Evolutionary conservation across 2,329 filamentous ascomycete species (phyloP), one percentile per base, ranked within the genome.

Genomic region (Colletotrichum lini): DNA sequence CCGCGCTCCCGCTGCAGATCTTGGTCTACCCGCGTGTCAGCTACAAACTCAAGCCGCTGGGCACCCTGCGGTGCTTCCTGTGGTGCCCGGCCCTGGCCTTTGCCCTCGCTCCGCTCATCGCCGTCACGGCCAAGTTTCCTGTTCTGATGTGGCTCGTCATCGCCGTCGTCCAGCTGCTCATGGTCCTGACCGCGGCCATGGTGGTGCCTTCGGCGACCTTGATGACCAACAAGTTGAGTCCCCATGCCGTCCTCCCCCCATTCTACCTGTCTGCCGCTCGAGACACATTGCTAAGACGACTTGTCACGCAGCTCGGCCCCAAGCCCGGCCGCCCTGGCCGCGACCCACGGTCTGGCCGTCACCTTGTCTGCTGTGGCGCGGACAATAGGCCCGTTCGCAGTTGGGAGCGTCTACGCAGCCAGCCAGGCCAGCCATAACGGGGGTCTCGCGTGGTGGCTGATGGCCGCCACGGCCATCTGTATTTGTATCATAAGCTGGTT

Each of bases 141-240:
- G 9, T 52, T 30, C 35, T 63, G 0, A 63, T 63, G 35, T 63
- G 47, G 60, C 45, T 50, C 15, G n/a, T 63, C 21, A 63, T 63
- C n/a, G 7, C 23, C 12, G 35, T 44, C 2, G n/a, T 53, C 45
- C 60, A 63, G 47, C 60, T 63, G n/a, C 47, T 63, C 2, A 52
- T 63, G 47, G 60, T 63, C n/a, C n/a, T 63, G 7, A 42, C 35
- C 35, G 16, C 60, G 35, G 60, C 60, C 47, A 63, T 63, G 47
- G 60, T 63, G 47, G 60, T 63, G 35, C 60, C 60, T 12, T 63
- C 35, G 3, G 47, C 47, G 30, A 63, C 60, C 35, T 18, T 63
- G 9, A 40, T 63, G 12, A 44, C 35, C 13, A 63, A 63, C 21
- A 63, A 63, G 60, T 63, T 62, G 16, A 62, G 59, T 62, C 35